Base-by-base conservation (phyloP, 1,284 basidiomycete species). In the Fomitopsis palustris region DNA sequence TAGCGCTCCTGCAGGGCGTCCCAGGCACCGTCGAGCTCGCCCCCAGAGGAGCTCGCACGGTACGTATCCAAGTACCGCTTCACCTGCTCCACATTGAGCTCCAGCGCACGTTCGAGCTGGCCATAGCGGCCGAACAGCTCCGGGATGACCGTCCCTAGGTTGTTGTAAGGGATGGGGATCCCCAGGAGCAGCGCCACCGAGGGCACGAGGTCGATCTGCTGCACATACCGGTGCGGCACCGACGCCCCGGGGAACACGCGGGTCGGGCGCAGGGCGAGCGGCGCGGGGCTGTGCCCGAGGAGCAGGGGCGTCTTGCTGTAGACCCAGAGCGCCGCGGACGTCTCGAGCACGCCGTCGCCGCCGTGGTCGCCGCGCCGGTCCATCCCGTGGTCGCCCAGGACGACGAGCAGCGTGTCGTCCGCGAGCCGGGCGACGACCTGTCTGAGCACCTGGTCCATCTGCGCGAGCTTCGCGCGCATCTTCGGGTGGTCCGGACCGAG, bases 331-430 rank as follows among this genome's bases (percentile, higher is more conserved):
- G 83, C 95, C 1, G 94, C 81, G 5, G 92, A 90, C 0, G 94
- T 92, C 69, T 99, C 97, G 25, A 92, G 82, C 16, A 82, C 80
- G 0, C 89, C 88, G 69, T 98, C 97, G 1, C 97, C 96, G 0
- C 96, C 96, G 68, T 99, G 96, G 67, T 99, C 96, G 8, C 97
- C 97, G 35, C 90, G 84, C 51, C 85, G 79, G 70, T 98, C 96
- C 97, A 99, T 99, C 0, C 97, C 96, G 70, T 99, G 97, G 70
- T 99, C 96, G 1, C 97, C 97, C 8, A 99, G 81, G 2, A 99
- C 83, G 49, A 99, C 83, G 2, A 99, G 81, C 0, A 99, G 78
- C 0, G 96, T 97, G 56, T 96, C 88, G 6, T 95, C 84, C 62
- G 93, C 88, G 25, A 89, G 68, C 8, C 75, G 63, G 1, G 81